These are phyloP conservation scores for Aquilaria sinensis DNA, from an alignment of 345 rosid genomes.

Conservation along the genomic window DNA sequence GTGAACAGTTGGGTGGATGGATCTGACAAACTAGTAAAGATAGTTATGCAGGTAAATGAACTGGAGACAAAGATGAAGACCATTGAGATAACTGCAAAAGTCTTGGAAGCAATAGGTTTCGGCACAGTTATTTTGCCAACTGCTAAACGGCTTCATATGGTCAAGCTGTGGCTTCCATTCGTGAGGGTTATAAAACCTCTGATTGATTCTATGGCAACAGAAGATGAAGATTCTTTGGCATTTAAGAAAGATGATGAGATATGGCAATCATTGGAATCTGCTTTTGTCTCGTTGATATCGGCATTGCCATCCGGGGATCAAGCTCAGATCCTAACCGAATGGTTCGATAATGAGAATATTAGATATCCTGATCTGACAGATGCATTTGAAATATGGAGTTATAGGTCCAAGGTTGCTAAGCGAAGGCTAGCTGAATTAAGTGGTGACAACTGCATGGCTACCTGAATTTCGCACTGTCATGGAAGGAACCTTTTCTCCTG, in stretches of 20 bases:
- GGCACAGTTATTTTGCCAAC: slow-evolving; percentile 73
- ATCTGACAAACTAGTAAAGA: slow-evolving; percentile 56
- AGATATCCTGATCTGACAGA: slow-evolving; percentile 82
- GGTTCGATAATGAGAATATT: slow-evolving; percentile 51
- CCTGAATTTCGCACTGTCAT: background rate
- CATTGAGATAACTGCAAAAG: slow-evolving; percentile 67
- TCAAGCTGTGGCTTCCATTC: slow-evolving; percentile 88
- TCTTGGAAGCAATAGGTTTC: slow-evolving; percentile 65
- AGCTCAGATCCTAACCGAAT: slow-evolving; percentile 74
- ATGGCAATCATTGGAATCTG: slow-evolving; percentile 77
- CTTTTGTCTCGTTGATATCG: slow-evolving; percentile 63
- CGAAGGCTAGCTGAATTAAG: slow-evolving; percentile 45
- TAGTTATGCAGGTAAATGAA: slow-evolving; percentile 28
- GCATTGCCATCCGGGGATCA: slow-evolving; percentile 80
- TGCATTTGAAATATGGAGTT: slow-evolving; percentile 92
- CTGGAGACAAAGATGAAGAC: slow-evolving; percentile 46
- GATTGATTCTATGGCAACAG: slow-evolving; percentile 32
- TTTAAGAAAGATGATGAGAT: slow-evolving; percentile 57
- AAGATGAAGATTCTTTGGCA: slow-evolving; percentile 25
- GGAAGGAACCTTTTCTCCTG: too few relatives aligned
- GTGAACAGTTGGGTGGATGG: slow-evolving; percentile 66
- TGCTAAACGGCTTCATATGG: slow-evolving; percentile 51
- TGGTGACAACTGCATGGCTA: slow-evolving; percentile 12
- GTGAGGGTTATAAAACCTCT: slow-evolving; percentile 59
- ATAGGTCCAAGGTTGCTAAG: slow-evolving; percentile 71